These are phyloP conservation scores for Nemania sp. DNA, from an alignment of 2,329 filamentous ascomycete genomes.

Conservation along the genomic window DNA sequence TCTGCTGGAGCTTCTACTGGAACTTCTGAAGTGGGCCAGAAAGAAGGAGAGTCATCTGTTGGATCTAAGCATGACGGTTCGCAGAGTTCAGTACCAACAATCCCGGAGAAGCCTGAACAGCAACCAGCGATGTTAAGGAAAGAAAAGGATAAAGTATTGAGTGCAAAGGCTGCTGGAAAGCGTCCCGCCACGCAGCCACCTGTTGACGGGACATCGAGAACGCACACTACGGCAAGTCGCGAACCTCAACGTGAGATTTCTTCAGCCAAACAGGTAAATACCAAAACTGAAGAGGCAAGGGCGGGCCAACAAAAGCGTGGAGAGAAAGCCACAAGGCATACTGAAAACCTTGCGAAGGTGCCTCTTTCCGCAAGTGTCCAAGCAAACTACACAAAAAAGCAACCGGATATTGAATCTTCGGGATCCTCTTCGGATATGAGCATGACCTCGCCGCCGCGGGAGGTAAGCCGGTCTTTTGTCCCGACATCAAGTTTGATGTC, in stretches of 20 bases:
- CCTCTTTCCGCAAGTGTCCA: neutral
- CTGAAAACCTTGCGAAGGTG: neutral
- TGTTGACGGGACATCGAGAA: slow-evolving; percentile 22
- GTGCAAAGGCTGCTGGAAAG: slow-evolving; percentile 55
- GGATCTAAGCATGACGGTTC: slow-evolving; percentile 30
- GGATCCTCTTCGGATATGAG: slow-evolving; percentile 38
- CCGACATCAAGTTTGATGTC: slow-evolving; percentile 38
- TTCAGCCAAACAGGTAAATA: neutral
- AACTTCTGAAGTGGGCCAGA: slow-evolving; percentile 39
- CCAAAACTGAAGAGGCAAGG: slow-evolving; percentile 3
- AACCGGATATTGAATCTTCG: slow-evolving; percentile 21
- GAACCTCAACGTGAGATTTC: slow-evolving; percentile 3
- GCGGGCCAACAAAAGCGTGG: slow-evolving; percentile 8
- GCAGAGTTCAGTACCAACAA: slow-evolving; percentile 33
- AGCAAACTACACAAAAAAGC: slow-evolving; percentile 26
- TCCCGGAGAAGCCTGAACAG: slow-evolving; percentile 35
- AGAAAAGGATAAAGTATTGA: slow-evolving; percentile 33
- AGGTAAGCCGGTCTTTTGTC: slow-evolving; percentile 35
- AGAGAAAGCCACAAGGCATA: neutral
- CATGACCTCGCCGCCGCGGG: slow-evolving; percentile 27
- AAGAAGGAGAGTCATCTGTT: slow-evolving; percentile 37
- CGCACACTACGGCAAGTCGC: slow-evolving; percentile 9
- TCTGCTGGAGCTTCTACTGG: slow-evolving; percentile 43
- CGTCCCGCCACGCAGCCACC: slow-evolving; percentile 40
- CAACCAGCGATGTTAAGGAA: slow-evolving; percentile 13